These are phyloP conservation scores for Backusella macrospora DNA, from an alignment of 192 early-diverging fungal species.

Conservation along the genomic window DNA sequence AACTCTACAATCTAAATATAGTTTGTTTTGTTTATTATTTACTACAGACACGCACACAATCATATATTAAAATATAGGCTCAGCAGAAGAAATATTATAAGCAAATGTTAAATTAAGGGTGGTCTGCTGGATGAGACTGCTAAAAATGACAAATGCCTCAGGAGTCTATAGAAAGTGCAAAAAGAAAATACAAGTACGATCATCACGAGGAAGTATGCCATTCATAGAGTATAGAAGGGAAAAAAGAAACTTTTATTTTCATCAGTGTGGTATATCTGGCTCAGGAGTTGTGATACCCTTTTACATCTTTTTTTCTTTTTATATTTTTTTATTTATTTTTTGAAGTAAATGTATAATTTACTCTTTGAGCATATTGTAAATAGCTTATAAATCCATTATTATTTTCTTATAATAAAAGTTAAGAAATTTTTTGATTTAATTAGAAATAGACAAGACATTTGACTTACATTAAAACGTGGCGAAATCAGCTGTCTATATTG, in stretches of 20 bases:
- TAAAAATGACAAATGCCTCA: conserved; percentile 1
- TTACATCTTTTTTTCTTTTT: neutral
- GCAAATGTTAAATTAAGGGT: neutral
- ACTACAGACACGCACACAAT: neutral
- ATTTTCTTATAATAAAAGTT: neutral
- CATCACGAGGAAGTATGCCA: conserved; percentile 13
- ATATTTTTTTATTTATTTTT: too few relatives aligned
- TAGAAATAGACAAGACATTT: neutral
- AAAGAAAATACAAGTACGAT: conserved; percentile 1
- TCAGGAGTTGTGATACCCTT: neutral
- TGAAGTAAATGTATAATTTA: neutral
- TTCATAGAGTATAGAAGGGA: neutral
- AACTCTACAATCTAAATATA: conserved; percentile 1
- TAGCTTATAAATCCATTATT: too few relatives aligned
- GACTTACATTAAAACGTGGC: conserved; percentile 6
- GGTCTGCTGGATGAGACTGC: conserved; percentile 3
- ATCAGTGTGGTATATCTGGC: neutral
- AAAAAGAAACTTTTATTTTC: neutral
- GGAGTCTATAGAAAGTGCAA: neutral
- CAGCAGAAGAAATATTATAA: neutral
- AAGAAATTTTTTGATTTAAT: neutral
- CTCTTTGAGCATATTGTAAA: neutral
- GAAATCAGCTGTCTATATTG: conserved; percentile 8
- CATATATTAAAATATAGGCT: neutral
- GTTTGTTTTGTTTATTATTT: neutral